Base-by-base conservation (phyloP, 768 basidiomycete genomes). In the Phanerochaete sordida region DNA sequence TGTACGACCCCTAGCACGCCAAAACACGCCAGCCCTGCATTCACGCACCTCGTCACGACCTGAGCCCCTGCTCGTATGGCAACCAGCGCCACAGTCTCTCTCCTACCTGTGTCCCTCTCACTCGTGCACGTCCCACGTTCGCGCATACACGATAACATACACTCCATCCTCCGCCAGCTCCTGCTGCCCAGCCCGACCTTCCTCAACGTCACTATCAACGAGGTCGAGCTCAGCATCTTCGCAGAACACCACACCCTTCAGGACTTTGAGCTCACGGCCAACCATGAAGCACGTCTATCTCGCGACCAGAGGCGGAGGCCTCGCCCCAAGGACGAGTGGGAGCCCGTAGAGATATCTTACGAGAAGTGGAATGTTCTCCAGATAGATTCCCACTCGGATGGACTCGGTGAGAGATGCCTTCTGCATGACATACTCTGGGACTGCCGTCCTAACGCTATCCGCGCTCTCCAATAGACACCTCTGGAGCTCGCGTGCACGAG, bases 361-460 rank as follows among this genome's bases (percentile, higher is more conserved):
- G 88, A 91, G 61, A 79, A 79, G 60, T 93, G 90, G 90, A 84
- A 80, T 64, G 90, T 90, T 23, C 78, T 93, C 30, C 90, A 92
- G 72, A 86, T 93, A 56, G 90, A 91, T 71, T 88, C 88, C 0
- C 90, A 91, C 70, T 87, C 82, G 27, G 84, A 90, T 69, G 80
- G 81, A 60, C 76, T 86, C 39, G 87, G 89, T 87, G 28, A 61
- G 62, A 62, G 13, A 31, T 6, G 19, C 39, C 19, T 4, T 16
- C 4, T 19, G 8, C 19, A 16, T 43, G 19, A 9, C 8, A 43
- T 19, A 43, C 39, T n/a, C n/a, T n/a, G n/a, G n/a, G 15, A 31
- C 50, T 49, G 50, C 39, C 19, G 11, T 48, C 23, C 16, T 28
- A 47, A 24, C 23, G 3, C 45, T 48, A 35, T 53, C 31, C 27